Evolutionary conservation across 1,284 basidiomycete species (phyloP), one percentile per base, ranked within the genome.

Genomic region (Ganoderma sp.): DNA sequence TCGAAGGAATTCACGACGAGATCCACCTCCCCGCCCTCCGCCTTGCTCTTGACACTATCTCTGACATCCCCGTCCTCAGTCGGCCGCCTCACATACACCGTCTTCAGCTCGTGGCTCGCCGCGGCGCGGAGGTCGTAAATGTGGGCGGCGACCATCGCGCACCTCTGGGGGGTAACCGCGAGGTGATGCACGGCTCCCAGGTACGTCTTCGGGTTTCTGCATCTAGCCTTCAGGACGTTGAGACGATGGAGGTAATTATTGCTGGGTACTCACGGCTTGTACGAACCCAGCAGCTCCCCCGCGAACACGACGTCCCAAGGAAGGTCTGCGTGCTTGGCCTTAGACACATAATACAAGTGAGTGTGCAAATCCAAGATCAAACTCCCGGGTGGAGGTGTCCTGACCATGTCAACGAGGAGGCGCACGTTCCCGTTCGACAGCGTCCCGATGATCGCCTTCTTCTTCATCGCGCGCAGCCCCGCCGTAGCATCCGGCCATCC

Each of bases 71-170:
- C 37, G 62, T 85, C 85, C 70, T 90, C 87, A 0, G 80, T 78
- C 0, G 79, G 74, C 5, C 88, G 81, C 0, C 80, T 83, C 0
- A 90, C 80, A 65, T 88, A 90, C 0, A 90, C 77, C 0, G 87
- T 88, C 71, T 81, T 85, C 80, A 90, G 80, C 0, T 89, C 90
- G 7, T 82, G 77, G 0, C 74, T 75, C 0, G 82, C 83, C 0
- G 90, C 90, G 0, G 81, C 87, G 4, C 81, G 81, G 9, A 90
- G 79, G 73, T 91, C 90, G 68, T 79, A 81, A 0, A 82, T 80
- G 75, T 92, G 90, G 12, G 88, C 84, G 0, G 90, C 88, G 12
- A 91, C 89, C 85, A 91, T 86, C 0, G 85, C 88, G 56, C 84
- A 82, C 61, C 85, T 82, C 17, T 83, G 72, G 0, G 89, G 85